Base-by-base conservation (phyloP, 345 rosid genomes). In the Ailanthus altissimus region DNA sequence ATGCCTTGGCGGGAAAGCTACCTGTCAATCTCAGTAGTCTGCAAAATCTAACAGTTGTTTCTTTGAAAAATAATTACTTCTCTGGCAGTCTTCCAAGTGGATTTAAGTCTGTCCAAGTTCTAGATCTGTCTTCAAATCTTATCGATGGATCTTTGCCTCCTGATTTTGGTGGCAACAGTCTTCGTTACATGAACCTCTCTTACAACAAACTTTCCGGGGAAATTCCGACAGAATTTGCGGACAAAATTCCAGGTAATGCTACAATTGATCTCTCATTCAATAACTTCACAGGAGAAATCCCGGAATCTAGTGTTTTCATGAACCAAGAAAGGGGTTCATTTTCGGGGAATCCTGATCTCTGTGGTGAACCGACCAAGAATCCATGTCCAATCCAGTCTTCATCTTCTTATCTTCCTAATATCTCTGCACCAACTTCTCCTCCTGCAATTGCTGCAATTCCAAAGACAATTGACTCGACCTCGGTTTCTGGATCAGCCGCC, bases 71-170 rank as follows among this genome's bases (percentile, higher is more conserved):
- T 12, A 96, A 96, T 76, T 85, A 85, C 66, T 76, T 96, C 67
- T 73, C 83, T 12, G 93, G 96, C 64, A 56, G n/a, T 70, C 81
- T 96, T 28, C 94, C 94, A 0, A 76, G 86, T n/a, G 84, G 88
- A 58, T 89, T 93, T 63, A 78, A 72, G 71, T 58, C 76, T 23
- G 88, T 92, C 38, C 84, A 84, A 79, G 83, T 77, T 75, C 83
- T 96, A 50, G 98, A 96, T 84, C 86, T 93, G 61, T 93, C 97
- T 45, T 92, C 93, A 3, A 93, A 96, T 84, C 87, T 93, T 14
- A 50, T 93, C 45, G 83, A 86, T 11, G 97, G 99, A 28, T 85
- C 94, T 50, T 81, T 96, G 80, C 98, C 98, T 51, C 75, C 63
- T 4, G 86, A 86, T 81, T 92, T 93, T 68, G 90, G 94, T 15